Base-by-base conservation (phyloP, 352 stramenopile genomes). In the Pythium pyrilobum region DNA sequence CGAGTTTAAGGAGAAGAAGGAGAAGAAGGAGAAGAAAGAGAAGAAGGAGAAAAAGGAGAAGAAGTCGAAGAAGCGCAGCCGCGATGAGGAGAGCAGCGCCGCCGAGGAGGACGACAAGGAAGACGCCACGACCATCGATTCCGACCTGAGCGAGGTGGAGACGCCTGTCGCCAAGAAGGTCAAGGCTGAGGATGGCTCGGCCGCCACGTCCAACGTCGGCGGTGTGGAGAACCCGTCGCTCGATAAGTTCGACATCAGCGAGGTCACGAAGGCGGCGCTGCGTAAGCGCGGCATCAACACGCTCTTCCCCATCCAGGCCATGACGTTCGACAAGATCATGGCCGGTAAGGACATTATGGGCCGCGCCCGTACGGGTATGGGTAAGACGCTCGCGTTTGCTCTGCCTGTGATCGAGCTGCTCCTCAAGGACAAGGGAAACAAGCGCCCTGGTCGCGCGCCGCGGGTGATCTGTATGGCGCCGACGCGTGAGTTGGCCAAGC, bases 331-430 rank as follows among this genome's bases (percentile, higher is more conserved):
- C 65, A 96, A 97, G 65, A 96, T 99, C 50, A 64, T 97, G 28
- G 84, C 88, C 44, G 94, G 96, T 21, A 91, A 97, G 39, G 96
- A 99, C 75, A 74, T 99, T 18, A 98, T 99, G 69, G 97, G 96
- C 15, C 87, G 96, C 45, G 96, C 92, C 9, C 89, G 94, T 24
- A 99, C 96, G 3, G 97, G 97, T 56, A 98, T 97, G 62, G 97
- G 97, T 48, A 99, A 99, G 82, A 99, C 97, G 18, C 76, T 99
- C 11, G 97, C 97, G 31, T 99, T 99, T 73, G 96, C 94, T 8
- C 77, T 99, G 33, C 97, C 97, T 4, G 75, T 97, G 16, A 82
- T 99, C 36, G 89, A 97, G 59, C 68, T 93, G 37, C 62, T 99
- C 42, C 58, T 96, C 6, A 84, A 84, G 42, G 86, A 96, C 53